Percentiles rank a stretch among this genome's conserved stretches.
Evolutionary conservation across 2,329 filamentous ascomycete genomes (phyloP).

Genomic region (Verticillium nonalfalfae): DNA sequence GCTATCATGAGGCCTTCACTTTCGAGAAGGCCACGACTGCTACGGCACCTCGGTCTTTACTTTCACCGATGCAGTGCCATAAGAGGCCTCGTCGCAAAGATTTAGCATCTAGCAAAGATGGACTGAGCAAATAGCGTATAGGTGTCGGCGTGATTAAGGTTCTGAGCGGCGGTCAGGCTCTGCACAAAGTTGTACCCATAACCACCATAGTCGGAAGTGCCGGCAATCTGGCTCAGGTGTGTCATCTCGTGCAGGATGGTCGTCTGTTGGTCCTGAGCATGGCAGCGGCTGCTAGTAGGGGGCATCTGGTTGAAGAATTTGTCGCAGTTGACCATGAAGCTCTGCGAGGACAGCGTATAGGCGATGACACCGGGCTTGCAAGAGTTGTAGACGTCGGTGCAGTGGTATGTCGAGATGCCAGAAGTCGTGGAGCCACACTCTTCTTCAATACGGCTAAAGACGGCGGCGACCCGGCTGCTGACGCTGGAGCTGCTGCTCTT

Average conservation of each 20-base stretch:
- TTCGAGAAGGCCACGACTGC: too few relatives aligned
- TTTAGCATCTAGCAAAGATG: conserved; percentile 5
- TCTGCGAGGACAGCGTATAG: not conserved
- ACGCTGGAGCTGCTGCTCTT: conserved; percentile 36
- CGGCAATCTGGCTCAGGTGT: conserved; percentile 49
- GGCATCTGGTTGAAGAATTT: conserved; percentile 32
- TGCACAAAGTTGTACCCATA: conserved; percentile 48
- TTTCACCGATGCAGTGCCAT: not conserved
- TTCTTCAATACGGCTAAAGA: conserved; percentile 39
- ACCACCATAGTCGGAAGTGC: conserved; percentile 40
- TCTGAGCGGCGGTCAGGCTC: conserved; percentile 37
- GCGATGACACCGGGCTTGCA: not conserved
- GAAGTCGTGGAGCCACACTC: conserved; percentile 47
- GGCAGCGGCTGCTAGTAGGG: conserved; percentile 42
- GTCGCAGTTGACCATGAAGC: not conserved
- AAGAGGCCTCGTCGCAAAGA: too few relatives aligned
- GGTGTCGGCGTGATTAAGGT: conserved; percentile 57
- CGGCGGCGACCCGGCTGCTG: conserved; percentile 40
- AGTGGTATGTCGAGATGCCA: conserved; percentile 48
- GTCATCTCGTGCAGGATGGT: conserved; percentile 62
- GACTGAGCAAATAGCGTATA: conserved; percentile 24
- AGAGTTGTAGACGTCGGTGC: conserved; percentile 43
- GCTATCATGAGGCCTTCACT: too few relatives aligned
- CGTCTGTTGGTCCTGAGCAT: conserved; percentile 46
- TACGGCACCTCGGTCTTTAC: too few relatives aligned